Percentiles rank a stretch among this genome's conserved stretches.
phyloP scores from a whole-genome alignment of 768 basidiomycete species.

The Mycena venus region DNA sequence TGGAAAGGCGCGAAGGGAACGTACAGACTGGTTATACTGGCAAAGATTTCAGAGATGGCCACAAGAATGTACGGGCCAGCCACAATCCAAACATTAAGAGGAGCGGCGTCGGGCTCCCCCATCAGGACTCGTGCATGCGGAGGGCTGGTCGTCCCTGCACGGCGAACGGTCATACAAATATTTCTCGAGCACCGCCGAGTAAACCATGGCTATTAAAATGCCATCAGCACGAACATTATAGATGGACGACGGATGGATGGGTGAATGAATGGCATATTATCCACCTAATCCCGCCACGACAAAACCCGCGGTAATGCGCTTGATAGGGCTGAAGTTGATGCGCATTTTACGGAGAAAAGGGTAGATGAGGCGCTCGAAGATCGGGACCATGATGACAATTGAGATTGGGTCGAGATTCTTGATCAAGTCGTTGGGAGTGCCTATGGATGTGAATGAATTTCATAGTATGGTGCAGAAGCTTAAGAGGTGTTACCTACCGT shows the following conservation, averaged over 20 bases:
- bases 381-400: slow-evolving; percentile 63
- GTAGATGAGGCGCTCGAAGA: slow-evolving; percentile 65
- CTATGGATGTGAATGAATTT: slow-evolving; percentile 45
- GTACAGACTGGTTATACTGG: slow-evolving; percentile 67
- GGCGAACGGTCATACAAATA: slow-evolving; percentile 59
- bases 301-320: slow-evolving; percentile 66
- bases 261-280: no score
- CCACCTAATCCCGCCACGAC: slow-evolving; percentile 58
- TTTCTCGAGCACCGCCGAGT: slow-evolving; percentile 63
- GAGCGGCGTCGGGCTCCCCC: slow-evolving; percentile 47
- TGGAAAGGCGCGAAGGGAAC: not conserved
- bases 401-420: slow-evolving; percentile 65
- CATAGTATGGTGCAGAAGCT: slow-evolving; percentile 26
- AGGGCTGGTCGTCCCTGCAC: slow-evolving; percentile 58
- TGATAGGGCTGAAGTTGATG: slow-evolving; percentile 67
- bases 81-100: slow-evolving; percentile 67
- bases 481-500: slow-evolving; percentile 61
- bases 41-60: slow-evolving; percentile 69
- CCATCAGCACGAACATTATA: not conserved
- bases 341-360: slow-evolving; percentile 56
- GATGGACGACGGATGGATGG: no score
- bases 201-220: slow-evolving; percentile 59
- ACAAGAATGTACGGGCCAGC: slow-evolving; percentile 67
- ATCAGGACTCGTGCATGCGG: slow-evolving; percentile 50
- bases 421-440: slow-evolving; percentile 65